Evolutionary conservation across 805 yeast species (phyloP), one percentile per base, ranked within the genome.

Genomic region (Grigorovia yakushimaensis): DNA sequence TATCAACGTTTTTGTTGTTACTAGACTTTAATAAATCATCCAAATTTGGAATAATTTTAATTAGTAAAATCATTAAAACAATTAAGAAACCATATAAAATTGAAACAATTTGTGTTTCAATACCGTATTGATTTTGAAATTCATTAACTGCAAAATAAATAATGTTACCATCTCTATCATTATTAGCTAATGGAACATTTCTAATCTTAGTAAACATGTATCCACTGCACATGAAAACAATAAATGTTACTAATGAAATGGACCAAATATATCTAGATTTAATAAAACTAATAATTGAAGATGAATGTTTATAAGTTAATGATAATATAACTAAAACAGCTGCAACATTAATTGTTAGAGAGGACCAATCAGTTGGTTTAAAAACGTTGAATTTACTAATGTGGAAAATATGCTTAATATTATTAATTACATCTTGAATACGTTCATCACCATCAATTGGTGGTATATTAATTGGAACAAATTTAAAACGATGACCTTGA

Each of bases 191-290:
- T 27, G 74, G 88, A 6, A 82, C 73, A 37, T 76, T 76, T 65
- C 97, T 79, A 52, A 93, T 93, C 54, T 78, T 76, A 64, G 88
- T 89, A 75, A 80, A 93, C 98, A 93, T 93, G 68, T 88, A 84
- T 17, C 98, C 98, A 7, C 91, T 73, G 43, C 77, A 79, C 72
- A 89, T 85, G 55, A 88, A 68, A 50, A 89, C 69, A 36, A 86
- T 74, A 48, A 84, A 69, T n/a, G 85, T 70, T 3, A 85, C 74
- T 19, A 55, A 57, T 10, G 76, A 41, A 1, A 79, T 76, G 41
- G 85, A 83, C 97, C 98, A 93, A 38, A 85, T 59, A 43, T 75
- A 67, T 55, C 73, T 81, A 39, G 78, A 74, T 22, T 69, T 65
- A 11, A 79, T 41, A 5, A 85, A 43, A 15, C 64, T 52, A 2